These are phyloP conservation scores for Abortiporus biennis DNA, from an alignment of 1,284 basidiomycete species.

Conservation along the genomic window DNA sequence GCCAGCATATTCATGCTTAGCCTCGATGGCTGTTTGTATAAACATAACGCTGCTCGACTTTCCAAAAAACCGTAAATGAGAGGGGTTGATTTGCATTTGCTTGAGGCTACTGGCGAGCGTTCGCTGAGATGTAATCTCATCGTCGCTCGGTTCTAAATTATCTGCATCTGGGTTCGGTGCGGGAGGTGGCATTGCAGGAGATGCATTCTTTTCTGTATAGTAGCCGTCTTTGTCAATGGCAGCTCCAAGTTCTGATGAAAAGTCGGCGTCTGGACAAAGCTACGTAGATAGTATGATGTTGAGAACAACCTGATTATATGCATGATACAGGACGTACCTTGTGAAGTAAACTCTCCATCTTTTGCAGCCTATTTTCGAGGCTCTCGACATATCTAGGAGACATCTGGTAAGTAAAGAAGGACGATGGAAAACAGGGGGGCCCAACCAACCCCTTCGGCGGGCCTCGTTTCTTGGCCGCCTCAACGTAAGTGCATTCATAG, in stretches of 20 bases:
- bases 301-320: too few species aligned
- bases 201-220: constrained; percentile 21
- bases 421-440: neutral
- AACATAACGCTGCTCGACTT: constrained; percentile 47
- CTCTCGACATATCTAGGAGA: constrained; percentile 59
- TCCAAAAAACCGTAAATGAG: constrained; percentile 41
- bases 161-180: constrained; percentile 19
- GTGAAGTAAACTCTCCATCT: constrained; percentile 63
- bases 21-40: constrained; percentile 41
- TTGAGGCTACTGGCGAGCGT: constrained; percentile 21
- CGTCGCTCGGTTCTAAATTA: constrained; percentile 31
- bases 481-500: constrained; percentile 72
- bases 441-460: constrained; percentile 73
- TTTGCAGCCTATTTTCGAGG: constrained; percentile 63
- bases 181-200: constrained; percentile 12
- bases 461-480: constrained; percentile 63
- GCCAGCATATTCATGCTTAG: constrained; percentile 39
- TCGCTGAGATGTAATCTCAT: constrained; percentile 24
- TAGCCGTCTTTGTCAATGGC: constrained; percentile 42
- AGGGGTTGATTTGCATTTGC: constrained; percentile 23
- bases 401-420: neutral
- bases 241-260: constrained; percentile 38
- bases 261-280: constrained; percentile 46
- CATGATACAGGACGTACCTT: constrained; percentile 36
- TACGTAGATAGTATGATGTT: too few species aligned